Conservation (phyloP, 192 early-diverging fungal species). For the Dispira simplex region DNA sequence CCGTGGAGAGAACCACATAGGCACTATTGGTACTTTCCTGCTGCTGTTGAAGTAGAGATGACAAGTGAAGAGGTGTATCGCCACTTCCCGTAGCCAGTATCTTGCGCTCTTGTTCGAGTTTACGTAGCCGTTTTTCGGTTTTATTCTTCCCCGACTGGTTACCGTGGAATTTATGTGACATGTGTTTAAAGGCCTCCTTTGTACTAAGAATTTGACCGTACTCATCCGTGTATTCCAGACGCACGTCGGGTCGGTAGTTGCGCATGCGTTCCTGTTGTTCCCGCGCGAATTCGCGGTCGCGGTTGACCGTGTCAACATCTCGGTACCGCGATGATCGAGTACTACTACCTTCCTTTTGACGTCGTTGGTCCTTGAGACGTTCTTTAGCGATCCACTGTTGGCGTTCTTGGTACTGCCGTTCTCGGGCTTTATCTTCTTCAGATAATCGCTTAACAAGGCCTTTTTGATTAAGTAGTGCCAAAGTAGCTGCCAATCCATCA, state of each 20-base stretch:
- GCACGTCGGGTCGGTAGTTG: slow-evolving; percentile 81
- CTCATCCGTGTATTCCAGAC: slow-evolving; percentile 84
- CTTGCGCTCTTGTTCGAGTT: slow-evolving; percentile 66
- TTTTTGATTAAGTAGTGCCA: slow-evolving; percentile 67
- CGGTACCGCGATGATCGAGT: slow-evolving; percentile 18
- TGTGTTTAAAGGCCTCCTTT: slow-evolving; percentile 82
- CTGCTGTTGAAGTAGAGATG: slow-evolving; percentile 47
- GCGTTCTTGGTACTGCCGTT: slow-evolving; percentile 39
- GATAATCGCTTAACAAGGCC: slow-evolving; percentile 47
- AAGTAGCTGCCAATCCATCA: slow-evolving; percentile 62
- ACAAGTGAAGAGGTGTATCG: slow-evolving; percentile 65
- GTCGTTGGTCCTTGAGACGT: slow-evolving; percentile 33
- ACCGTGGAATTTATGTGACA: slow-evolving; percentile 95
- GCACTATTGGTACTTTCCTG: slow-evolving; percentile 53
- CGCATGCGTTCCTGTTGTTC: slow-evolving; percentile 73
- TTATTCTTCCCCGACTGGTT: slow-evolving; percentile 86
- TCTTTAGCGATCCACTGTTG: slow-evolving; percentile 61
- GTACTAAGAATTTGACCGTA: slow-evolving; percentile 59
- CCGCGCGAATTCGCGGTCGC: slow-evolving; percentile 47
- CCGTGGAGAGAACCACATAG: slow-evolving; percentile 68
- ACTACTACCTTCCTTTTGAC: slow-evolving; percentile 43
- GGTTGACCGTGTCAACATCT: slow-evolving; percentile 9
- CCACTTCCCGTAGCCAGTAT: slow-evolving; percentile 54
- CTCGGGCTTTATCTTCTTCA: slow-evolving; percentile 48
- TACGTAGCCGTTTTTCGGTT: slow-evolving; percentile 74